A percentile compares a stretch with the other conserved stretches of the same genome.
Evolutionary conservation across 768 basidiomycete species (phyloP).

Genomic region (Russula sp.): DNA sequence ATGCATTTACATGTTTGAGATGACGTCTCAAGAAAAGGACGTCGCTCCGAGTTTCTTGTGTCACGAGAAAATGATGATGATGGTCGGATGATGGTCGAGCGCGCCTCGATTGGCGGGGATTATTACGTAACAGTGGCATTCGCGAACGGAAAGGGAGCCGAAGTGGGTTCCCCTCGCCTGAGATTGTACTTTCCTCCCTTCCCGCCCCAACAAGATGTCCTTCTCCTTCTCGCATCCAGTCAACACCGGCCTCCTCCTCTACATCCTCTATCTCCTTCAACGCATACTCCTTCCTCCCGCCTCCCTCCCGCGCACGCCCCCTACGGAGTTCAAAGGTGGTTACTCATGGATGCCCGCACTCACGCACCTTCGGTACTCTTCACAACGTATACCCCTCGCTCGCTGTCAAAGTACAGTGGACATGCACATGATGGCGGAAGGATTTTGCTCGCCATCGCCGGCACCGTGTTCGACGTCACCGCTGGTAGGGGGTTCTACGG

Average conservation of each 20-base stretch:
- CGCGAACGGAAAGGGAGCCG: background rate
- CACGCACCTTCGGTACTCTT: slow-evolving; percentile 82
- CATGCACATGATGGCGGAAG: slow-evolving; percentile 59
- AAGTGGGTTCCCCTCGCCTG: background rate
- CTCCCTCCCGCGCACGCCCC: slow-evolving; percentile 48
- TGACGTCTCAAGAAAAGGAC: too few relatives aligned
- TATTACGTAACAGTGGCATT: background rate
- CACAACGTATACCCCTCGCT: slow-evolving; percentile 74
- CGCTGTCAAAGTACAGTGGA: slow-evolving; percentile 66
- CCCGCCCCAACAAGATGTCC: slow-evolving; percentile 31
- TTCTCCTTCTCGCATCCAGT: slow-evolving; percentile 64
- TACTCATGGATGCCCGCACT: slow-evolving; percentile 90
- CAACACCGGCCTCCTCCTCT: slow-evolving; percentile 74
- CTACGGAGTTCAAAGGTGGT: slow-evolving; percentile 70
- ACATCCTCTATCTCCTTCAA: slow-evolving; percentile 75
- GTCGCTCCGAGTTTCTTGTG: too few relatives aligned
- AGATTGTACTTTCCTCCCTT: background rate
- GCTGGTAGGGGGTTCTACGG: slow-evolving; percentile 91
- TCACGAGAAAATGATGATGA: too few relatives aligned
- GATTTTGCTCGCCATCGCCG: slow-evolving; percentile 84
- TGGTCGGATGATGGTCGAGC: too few relatives aligned
- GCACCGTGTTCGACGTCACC: slow-evolving; percentile 91
- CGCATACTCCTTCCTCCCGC: slow-evolving; percentile 68
- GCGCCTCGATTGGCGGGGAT: too few relatives aligned
- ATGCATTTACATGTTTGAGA: background rate